Percentiles rank a stretch among this genome's conserved stretches.
phyloP scores from a whole-genome alignment of 306 rosid genomes.

The Rosa multiflora region DNA sequence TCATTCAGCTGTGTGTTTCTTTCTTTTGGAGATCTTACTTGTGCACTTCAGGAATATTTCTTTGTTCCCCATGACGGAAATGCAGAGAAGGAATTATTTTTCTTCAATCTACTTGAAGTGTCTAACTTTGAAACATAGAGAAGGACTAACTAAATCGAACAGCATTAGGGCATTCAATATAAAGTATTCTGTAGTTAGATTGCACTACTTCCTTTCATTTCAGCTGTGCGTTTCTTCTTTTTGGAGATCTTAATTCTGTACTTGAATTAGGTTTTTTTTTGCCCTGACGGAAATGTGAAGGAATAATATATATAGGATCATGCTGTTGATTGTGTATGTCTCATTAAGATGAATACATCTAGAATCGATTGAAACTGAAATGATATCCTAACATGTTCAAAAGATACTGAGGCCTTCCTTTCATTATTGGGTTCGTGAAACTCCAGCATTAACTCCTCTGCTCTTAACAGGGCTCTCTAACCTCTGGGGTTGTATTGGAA shows the following conservation, averaged over 20 bases:
- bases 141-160: neutral
- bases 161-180: neutral
- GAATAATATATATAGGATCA: neutral
- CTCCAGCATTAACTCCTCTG: neutral
- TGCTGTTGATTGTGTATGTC: neutral
- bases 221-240: neutral
- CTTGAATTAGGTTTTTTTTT: no score
- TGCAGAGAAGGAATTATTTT: neutral
- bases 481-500: slow-evolving; percentile 73
- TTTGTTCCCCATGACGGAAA: neutral
- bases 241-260: neutral
- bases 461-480: slow-evolving; percentile 46
- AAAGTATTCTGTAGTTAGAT: neutral
- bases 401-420: neutral
- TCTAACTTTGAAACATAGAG: neutral
- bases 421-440: neutral
- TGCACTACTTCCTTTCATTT: neutral
- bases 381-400: neutral
- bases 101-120: neutral
- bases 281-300: neutral
- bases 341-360: neutral
- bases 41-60: no score
- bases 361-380: neutral
- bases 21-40: neutral
- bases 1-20: neutral